Base-by-base conservation (phyloP, 2,329 filamentous ascomycete species). In the Bimuria novae-zelandiae region DNA sequence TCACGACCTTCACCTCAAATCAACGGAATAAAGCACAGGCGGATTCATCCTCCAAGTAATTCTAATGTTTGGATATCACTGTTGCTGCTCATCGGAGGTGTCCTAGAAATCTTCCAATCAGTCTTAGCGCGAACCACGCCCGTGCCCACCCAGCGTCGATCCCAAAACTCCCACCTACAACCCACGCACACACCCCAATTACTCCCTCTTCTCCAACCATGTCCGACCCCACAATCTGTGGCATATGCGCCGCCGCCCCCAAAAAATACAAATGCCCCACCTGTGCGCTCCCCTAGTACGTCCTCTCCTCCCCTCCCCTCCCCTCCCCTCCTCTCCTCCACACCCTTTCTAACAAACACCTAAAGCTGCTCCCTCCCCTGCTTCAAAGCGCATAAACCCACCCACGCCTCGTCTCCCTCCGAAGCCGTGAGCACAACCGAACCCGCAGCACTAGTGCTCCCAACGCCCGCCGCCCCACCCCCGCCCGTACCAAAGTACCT, bases 241-340 rank as follows among this genome's bases (percentile, higher is more conserved):
- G 73, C 37, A 69, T 80, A n/a, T 80, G 78, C 65, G 62, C 72
- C 35, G 63, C 65, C 19, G 63, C 69, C 41, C 71, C 73, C n/a
- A 76, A 76, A 42, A 80, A 80, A 63, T 80, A 80, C 72, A 79
- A 78, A 68, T 80, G 78, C 59, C 76, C 77, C n/a, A 71, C 73
- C 17, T 80, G 78, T 60, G 65, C 73, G 53, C 56, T 78, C 27
- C 76, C 73, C 65, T 80, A 80, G 77, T 79, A 64, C 19, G 71
- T 59, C 23, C 35, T 19, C 11, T 27, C 23, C 16, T 43, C n/a
- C 33, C 33, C 37, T n/a, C 19, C 16, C 19, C 29, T n/a, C 32
- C 10, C 14, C 23, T 5, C 25, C 5, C 10, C 36, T n/a, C 21
- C 16, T 22, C 35, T n/a, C 30, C 7, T 19, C 22, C 16, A n/a